A percentile compares a stretch with the other conserved stretches of the same genome.
Evolutionary conservation across 2,329 filamentous ascomycete genomes (phyloP).

Genomic region (Colletotrichum phormii): DNA sequence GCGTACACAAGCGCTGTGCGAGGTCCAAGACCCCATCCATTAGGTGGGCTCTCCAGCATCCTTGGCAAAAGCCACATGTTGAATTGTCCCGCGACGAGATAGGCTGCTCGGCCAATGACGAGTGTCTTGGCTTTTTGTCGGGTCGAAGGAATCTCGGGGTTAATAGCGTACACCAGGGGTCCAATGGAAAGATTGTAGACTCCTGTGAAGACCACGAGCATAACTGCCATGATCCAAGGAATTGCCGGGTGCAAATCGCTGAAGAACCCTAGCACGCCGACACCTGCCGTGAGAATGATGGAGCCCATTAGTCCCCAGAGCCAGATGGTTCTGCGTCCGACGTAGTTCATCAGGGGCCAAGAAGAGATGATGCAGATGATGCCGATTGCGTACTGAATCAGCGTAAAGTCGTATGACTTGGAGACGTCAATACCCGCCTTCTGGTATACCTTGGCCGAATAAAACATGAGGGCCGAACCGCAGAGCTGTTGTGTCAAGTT

Average conservation of each 20-base stretch:
- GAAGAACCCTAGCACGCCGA: conserved; percentile 47
- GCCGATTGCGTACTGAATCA: conserved; percentile 54
- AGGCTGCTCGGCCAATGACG: conserved; percentile 36
- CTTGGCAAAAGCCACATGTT: conserved; percentile 39
- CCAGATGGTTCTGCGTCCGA: conserved; percentile 58
- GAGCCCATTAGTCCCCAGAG: conserved; percentile 51
- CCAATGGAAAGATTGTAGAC: conserved; percentile 58
- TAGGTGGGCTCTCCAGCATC: conserved; percentile 38
- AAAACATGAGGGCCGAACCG: conserved; percentile 64
- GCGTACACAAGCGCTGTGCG: conserved; percentile 39
- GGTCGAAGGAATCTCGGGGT: conserved; percentile 51
- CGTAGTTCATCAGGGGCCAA: conserved; percentile 52
- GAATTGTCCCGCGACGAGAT: conserved; percentile 36
- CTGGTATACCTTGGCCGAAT: conserved; percentile 63
- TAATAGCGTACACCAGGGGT: conserved; percentile 50
- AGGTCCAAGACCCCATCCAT: conserved; percentile 39
- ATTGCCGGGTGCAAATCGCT: conserved; percentile 35
- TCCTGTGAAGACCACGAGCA: conserved; percentile 53
- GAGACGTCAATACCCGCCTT: conserved; percentile 57
- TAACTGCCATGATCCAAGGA: conserved; percentile 49
- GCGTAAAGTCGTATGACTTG: conserved; percentile 58
- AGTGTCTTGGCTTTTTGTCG: conserved; percentile 40
- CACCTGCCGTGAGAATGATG: conserved; percentile 48
- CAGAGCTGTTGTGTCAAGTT: conserved; percentile 66
- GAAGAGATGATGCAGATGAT: conserved; percentile 56